Base-by-base conservation (phyloP, 208 protist genomes). In the Zelonia costaricensis region DNA sequence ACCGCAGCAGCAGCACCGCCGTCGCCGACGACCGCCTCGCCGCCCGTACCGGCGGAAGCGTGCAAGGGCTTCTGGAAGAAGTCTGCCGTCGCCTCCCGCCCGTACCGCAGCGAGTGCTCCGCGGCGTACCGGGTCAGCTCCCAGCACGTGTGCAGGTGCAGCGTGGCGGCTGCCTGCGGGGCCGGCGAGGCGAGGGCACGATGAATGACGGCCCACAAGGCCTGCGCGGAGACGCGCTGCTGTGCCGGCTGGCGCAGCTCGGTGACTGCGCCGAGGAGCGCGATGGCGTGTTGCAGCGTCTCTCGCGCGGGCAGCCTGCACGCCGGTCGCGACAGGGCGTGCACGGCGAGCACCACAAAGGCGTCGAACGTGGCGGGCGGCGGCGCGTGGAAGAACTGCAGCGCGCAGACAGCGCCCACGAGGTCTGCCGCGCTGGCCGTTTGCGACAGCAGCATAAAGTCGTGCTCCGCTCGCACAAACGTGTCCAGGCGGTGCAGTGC, bases 341-440 rank as follows among this genome's bases (percentile, higher is more conserved):
- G 35, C 9, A 63, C 18, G 25, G 55, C 63, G 13, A 62, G 53
- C n/a, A 63, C 63, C 13, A 63, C 62, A 30, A 63, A 94, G 1
- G 80, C 83, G 46, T 91, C 85, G 64, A 85, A 88, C 15, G 81
- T 71, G 15, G 88, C 77, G 48, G 88, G 80, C 44, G 88, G 88
- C 27, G 84, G 84, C 6, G 58, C 52, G 30, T 80, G 40, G 70
- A 94, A 89, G 62, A 77, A 86, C 48, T 65, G 55, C 16, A 92
- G 54, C 13, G 75, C 69, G 2, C 66, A 58, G 20, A 84, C 72
- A 4, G 82, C 75, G 3, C 28, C 40, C 30, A 85, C 70, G 36
- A 92, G 47, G 39, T 92, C 83, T 9, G 68, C 56, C 33, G 88
- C 28, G 1, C 58, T 63, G 16, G 71, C 58, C 13, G 70, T 73